A percentile compares a stretch with the other conserved stretches of the same genome.
Conservation (phyloP, 1,139 yeast species). For the Suhomyces atakaporum region DNA sequence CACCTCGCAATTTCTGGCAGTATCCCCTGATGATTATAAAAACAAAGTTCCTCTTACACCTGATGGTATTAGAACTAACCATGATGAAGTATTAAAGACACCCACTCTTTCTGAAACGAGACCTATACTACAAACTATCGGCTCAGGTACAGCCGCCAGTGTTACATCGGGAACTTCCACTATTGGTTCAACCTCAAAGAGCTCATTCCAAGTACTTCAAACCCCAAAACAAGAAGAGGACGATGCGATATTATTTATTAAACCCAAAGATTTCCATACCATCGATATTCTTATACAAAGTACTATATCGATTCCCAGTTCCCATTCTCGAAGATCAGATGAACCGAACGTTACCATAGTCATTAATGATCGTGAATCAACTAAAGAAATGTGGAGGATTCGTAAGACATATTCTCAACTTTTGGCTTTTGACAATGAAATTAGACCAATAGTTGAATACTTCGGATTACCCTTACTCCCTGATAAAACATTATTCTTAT, state of each 20-base stretch:
- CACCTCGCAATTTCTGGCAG: constrained; percentile 14
- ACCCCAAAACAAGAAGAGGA: constrained; percentile 33
- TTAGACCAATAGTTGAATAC: constrained; percentile 56
- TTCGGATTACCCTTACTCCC: constrained; percentile 65
- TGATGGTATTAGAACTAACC: constrained; percentile 12
- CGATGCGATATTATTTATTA: constrained; percentile 49
- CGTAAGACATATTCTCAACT: constrained; percentile 62
- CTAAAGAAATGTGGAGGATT: constrained; percentile 72
- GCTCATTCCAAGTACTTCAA: constrained; percentile 28
- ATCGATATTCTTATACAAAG: constrained; percentile 60
- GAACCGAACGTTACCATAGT: constrained; percentile 65
- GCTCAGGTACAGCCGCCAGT: constrained; percentile 4
- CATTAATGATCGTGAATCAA: constrained; percentile 57
- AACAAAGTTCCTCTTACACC: constrained; percentile 17
- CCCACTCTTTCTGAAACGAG: constrained; percentile 15
- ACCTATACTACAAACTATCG: constrained; percentile 13
- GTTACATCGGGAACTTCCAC: constrained; percentile 1
- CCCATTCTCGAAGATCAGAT: constrained; percentile 41
- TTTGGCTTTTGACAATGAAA: constrained; percentile 53
- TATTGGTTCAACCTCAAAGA: constrained; percentile 6
- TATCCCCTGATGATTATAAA: constrained; percentile 8
- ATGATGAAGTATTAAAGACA: constrained; percentile 15
- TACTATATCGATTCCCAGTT: constrained; percentile 48
- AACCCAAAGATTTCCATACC: constrained; percentile 67
- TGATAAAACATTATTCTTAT: constrained; percentile 56